phyloP scores from a whole-genome alignment of 306 rosid genomes.

The Citrullus amarus region DNA sequence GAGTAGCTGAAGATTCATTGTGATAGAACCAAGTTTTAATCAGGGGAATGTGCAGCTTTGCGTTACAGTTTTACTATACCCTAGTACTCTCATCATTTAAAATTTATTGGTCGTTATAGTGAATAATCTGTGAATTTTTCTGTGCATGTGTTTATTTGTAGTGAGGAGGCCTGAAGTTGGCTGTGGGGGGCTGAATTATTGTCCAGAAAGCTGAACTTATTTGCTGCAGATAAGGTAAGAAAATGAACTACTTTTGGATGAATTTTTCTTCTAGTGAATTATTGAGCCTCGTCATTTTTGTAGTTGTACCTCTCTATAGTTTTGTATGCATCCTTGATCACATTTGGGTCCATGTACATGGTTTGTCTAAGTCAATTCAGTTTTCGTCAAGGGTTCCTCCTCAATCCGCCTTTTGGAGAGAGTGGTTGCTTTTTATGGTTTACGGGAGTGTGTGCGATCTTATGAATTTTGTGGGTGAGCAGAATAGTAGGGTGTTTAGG shows the following conservation, averaged over 20 bases:
- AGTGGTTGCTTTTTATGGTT: too few relatives aligned
- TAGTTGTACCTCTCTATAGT: neutral
- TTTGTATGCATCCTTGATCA: neutral
- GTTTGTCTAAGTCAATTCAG: too few relatives aligned
- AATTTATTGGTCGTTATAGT: neutral
- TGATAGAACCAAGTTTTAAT: neutral
- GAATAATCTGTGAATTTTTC: neutral
- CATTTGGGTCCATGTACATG: neutral
- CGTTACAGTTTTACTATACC: neutral
- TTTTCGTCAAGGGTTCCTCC: too few relatives aligned
- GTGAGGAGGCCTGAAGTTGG: conserved; percentile 9
- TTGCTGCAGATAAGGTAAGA: conserved; percentile 7
- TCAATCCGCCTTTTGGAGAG: too few relatives aligned
- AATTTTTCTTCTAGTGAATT: neutral
- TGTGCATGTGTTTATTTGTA: neutral
- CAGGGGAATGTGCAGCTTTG: neutral
- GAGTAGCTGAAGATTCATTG: neutral
- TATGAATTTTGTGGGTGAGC: too few relatives aligned
- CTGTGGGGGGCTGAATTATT: neutral
- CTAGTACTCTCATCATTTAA: neutral
- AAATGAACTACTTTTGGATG: conserved; percentile 3
- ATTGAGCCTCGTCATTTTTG: neutral
- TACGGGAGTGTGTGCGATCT: too few relatives aligned
- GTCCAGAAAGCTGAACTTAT: neutral
- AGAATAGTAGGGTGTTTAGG: too few relatives aligned